Evolutionary conservation across 225 moss, liverwort and hornwort species (phyloP).

Genomic region (Polytrichum formosum): DNA sequence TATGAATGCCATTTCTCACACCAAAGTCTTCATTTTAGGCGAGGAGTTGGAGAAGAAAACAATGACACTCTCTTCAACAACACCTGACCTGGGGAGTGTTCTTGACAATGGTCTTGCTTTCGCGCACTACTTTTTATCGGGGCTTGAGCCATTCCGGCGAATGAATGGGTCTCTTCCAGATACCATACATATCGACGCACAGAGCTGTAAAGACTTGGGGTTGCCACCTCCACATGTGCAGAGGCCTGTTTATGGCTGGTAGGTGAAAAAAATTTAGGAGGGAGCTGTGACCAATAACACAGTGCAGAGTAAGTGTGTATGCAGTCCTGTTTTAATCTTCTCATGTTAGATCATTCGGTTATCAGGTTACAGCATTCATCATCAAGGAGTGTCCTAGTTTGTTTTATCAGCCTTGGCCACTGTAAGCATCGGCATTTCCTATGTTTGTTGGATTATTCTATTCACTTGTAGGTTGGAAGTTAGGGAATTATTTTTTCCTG

Average conservation of each 20-base stretch:
- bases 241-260: conserved; percentile 94
- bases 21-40: conserved; percentile 16
- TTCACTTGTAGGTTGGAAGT: no score
- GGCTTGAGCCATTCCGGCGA: conserved; percentile 69
- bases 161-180: conserved; percentile 44
- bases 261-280: conserved; percentile 2
- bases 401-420: no score
- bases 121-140: conserved; percentile 60
- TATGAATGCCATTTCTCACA: no score
- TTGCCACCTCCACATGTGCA: conserved; percentile 76
- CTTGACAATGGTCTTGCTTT: conserved; percentile 67
- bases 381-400: no score
- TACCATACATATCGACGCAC: conserved; percentile 67
- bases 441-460: no score
- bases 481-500: no score
- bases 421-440: no score
- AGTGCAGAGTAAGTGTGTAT: no score
- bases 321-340: no score
- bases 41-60: conserved; percentile 66
- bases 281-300: no score
- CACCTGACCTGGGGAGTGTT: conserved; percentile 53
- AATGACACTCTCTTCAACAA: conserved; percentile 73
- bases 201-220: conserved; percentile 87
- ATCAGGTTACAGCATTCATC: no score
- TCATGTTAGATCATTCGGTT: no score